Conservation (phyloP, 1,139 yeast species). For the Taiozyma sp. region DNA sequence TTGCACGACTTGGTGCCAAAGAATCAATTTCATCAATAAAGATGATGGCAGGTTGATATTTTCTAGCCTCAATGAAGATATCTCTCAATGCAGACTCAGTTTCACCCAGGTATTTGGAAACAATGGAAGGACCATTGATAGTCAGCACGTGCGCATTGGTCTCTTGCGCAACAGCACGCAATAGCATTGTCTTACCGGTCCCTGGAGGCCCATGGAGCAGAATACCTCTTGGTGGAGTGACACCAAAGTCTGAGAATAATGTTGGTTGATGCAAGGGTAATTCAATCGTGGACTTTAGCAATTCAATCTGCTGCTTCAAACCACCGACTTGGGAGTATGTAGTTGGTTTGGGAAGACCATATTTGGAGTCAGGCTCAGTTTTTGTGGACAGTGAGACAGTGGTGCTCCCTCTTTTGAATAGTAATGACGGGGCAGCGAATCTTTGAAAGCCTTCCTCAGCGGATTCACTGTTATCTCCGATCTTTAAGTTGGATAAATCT, state of each 20-base stretch:
- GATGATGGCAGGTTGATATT: conserved; percentile 79
- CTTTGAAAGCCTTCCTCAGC: conserved; percentile 19
- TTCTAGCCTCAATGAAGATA: conserved; percentile 78
- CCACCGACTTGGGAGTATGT: conserved; percentile 72
- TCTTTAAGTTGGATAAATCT: conserved; percentile 28
- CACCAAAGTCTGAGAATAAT: conserved; percentile 78
- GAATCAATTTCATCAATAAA: conserved; percentile 93
- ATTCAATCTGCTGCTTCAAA: conserved; percentile 52
- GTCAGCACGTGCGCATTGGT: conserved; percentile 73
- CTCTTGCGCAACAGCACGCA: conserved; percentile 74
- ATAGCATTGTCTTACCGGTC: conserved; percentile 89
- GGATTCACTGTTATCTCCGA: conserved; percentile 9
- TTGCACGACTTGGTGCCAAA: conserved; percentile 72
- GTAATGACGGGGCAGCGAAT: conserved; percentile 40
- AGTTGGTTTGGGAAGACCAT: conserved; percentile 36
- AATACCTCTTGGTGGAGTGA: conserved; percentile 86
- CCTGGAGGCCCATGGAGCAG: conserved; percentile 96
- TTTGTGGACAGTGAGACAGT: conserved; percentile 23
- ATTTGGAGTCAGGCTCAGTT: conserved; percentile 21
- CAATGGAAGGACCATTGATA: conserved; percentile 87
- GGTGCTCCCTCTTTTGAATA: conserved; percentile 39
- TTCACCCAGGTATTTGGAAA: conserved; percentile 89
- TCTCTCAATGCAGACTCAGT: conserved; percentile 80
- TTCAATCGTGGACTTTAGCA: conserved; percentile 63
- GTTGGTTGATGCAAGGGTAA: conserved; percentile 77